Conservation (phyloP, 2,329 filamentous ascomycete genomes). For the Curvularia lunata region DNA sequence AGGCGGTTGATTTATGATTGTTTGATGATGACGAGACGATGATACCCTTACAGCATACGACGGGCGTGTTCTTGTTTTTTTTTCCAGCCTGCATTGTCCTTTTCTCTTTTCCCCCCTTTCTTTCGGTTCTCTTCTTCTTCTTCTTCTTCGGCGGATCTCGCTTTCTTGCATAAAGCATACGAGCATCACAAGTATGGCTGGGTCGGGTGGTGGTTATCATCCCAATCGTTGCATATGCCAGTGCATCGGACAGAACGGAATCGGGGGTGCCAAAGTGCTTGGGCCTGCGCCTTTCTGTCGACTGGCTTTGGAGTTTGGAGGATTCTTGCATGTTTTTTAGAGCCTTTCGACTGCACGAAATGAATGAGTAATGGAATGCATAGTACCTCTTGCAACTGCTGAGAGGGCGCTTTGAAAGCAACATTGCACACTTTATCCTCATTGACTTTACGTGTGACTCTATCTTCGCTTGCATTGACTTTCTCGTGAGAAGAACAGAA, state of each 20-base stretch:
- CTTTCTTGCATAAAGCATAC: constrained; percentile 41
- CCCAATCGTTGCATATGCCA: constrained; percentile 33
- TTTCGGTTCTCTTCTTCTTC: constrained; percentile 2
- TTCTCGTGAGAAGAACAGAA: not conserved
- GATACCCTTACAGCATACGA: constrained; percentile 33
- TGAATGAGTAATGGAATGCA: constrained; percentile 14
- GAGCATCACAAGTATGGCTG: constrained; percentile 28
- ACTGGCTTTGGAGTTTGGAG: constrained; percentile 39
- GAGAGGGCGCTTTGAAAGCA: no score
- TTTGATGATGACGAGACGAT: constrained; percentile 27
- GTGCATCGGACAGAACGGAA: constrained; percentile 23
- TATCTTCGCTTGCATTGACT: not conserved
- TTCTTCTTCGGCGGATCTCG: constrained; percentile 16
- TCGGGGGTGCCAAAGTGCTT: constrained; percentile 49
- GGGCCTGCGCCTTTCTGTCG: constrained; percentile 33
- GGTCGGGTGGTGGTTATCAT: not conserved
- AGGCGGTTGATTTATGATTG: constrained; percentile 21
- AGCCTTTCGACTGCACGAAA: constrained; percentile 4
- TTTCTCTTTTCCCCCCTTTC: constrained; percentile 14
- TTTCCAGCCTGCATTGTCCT: constrained; percentile 14
- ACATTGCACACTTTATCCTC: no score
- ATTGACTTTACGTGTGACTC: no score
- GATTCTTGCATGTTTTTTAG: not conserved
- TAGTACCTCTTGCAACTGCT: no score
- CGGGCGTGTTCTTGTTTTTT: constrained; percentile 34